These are phyloP conservation scores for Candida alai DNA, from an alignment of 805 yeast genomes.

Conservation along the genomic window DNA sequence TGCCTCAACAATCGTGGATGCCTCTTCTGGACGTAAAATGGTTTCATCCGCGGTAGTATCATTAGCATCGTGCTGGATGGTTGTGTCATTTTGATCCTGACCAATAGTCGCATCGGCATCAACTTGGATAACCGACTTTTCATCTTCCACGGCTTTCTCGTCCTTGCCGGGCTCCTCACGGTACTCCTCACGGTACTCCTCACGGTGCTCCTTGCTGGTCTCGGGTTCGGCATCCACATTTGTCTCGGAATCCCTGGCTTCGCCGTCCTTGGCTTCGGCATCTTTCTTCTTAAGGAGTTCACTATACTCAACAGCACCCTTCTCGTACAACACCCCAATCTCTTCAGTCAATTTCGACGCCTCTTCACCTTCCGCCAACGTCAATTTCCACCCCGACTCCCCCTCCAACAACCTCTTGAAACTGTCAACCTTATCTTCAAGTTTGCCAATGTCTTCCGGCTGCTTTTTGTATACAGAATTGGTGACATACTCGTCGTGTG, in stretches of 20 bases:
- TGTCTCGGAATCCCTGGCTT: slow-evolving; percentile 11
- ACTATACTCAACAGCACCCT: slow-evolving; percentile 36
- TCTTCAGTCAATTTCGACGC: slow-evolving; percentile 26
- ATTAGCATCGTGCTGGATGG: slow-evolving; percentile 24
- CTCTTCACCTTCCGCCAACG: slow-evolving; percentile 38
- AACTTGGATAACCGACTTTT: not conserved
- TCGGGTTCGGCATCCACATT: slow-evolving; percentile 9
- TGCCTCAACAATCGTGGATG: slow-evolving; percentile 17
- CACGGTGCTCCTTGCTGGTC: slow-evolving; percentile 9
- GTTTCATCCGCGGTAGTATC: slow-evolving; percentile 47
- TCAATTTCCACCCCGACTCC: slow-evolving; percentile 51
- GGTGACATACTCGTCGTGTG: slow-evolving; percentile 77
- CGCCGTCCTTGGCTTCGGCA: slow-evolving; percentile 8
- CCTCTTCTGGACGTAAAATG: slow-evolving; percentile 26
- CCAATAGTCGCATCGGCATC: slow-evolving; percentile 13
- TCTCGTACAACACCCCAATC: slow-evolving; percentile 29
- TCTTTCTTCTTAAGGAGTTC: slow-evolving; percentile 11
- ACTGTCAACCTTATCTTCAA: slow-evolving; percentile 27
- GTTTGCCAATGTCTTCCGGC: slow-evolving; percentile 19
- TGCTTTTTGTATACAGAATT: slow-evolving; percentile 45
- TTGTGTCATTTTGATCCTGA: slow-evolving; percentile 17
- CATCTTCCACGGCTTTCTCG: slow-evolving; percentile 8
- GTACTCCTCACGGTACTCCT: slow-evolving; percentile 5
- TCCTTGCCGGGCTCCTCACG: slow-evolving; percentile 1
- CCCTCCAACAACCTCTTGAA: slow-evolving; percentile 45